A percentile compares a stretch with the other conserved stretches of the same genome.
phyloP scores from a whole-genome alignment of 140 eudicot genomes.

The Senecio squalidus region DNA sequence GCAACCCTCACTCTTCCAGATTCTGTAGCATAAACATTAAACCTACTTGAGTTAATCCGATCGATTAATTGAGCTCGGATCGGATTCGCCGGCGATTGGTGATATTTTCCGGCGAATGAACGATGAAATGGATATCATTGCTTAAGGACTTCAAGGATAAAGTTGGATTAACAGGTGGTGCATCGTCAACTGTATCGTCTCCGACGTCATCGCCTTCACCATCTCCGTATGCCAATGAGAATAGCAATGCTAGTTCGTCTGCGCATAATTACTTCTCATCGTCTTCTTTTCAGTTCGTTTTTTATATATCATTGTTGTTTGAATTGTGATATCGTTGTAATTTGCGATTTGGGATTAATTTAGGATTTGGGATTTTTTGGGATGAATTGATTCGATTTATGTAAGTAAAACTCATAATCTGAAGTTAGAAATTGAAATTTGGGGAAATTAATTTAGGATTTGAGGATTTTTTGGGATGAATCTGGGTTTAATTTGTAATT shows the following conservation, averaged over 20 bases:
- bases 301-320: neutral
- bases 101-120: slow-evolving; percentile 48
- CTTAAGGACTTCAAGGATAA: slow-evolving; percentile 84
- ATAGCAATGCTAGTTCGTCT: slow-evolving; percentile 30
- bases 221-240: slow-evolving; percentile 30
- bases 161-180: slow-evolving; percentile 49
- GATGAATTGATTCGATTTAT: too few species aligned
- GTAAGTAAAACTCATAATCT: too few species aligned
- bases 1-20: slow-evolving; percentile 97
- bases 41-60: slow-evolving; percentile 15
- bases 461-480: too few species aligned
- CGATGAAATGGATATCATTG: slow-evolving; percentile 96
- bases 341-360: too few species aligned
- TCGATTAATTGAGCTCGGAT: slow-evolving; percentile 16
- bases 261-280: slow-evolving; percentile 29
- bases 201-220: slow-evolving; percentile 43
- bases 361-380: too few species aligned
- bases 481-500: too few species aligned
- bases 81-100: slow-evolving; percentile 27
- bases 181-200: slow-evolving; percentile 21
- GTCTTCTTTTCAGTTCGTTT: slow-evolving; percentile 39
- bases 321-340: too few species aligned
- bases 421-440: too few species aligned
- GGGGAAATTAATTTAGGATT: too few species aligned
- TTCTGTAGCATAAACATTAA: slow-evolving; percentile 42